Evolutionary conservation across 1,284 basidiomycete genomes (phyloP).

Genomic region (Lentinus polychrous): DNA sequence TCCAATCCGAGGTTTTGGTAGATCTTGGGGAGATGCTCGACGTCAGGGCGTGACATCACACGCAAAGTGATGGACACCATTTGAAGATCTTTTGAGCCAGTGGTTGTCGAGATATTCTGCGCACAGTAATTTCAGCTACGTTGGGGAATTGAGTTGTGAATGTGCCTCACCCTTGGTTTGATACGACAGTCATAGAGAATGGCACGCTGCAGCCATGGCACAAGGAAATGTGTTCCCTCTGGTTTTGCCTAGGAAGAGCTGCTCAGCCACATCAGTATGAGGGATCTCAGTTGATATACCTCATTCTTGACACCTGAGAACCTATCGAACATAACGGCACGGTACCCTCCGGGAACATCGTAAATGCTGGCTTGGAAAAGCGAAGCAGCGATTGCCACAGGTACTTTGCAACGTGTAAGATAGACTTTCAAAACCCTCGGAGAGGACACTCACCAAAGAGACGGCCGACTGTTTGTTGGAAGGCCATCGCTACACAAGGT

Average conservation of each 20-base stretch:
- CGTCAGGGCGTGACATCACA: conserved; percentile 91
- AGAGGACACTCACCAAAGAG: background rate
- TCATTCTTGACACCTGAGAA: conserved; percentile 87
- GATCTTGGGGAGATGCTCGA: conserved; percentile 84
- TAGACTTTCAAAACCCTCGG: no score
- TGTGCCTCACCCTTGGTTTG: conserved; percentile 76
- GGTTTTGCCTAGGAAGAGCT: conserved; percentile 54
- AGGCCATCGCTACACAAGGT: conserved; percentile 5
- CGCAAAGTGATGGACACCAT: conserved; percentile 97
- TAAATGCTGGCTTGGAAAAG: conserved; percentile 77
- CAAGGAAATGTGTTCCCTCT: conserved; percentile 96
- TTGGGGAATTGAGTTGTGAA: background rate
- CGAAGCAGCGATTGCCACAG: conserved; percentile 63
- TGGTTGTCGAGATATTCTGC: conserved; percentile 95
- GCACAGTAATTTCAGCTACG: background rate
- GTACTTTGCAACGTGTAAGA: conserved; percentile 43
- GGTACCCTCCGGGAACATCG: conserved; percentile 90
- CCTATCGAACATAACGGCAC: conserved; percentile 98
- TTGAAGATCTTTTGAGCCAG: conserved; percentile 94
- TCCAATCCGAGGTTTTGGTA: conserved; percentile 94
- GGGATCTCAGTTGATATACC: conserved; percentile 33
- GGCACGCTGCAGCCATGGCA: conserved; percentile 93
- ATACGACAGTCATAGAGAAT: conserved; percentile 98
- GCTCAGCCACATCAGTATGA: background rate
- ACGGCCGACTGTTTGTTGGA: conserved; percentile 8